Evolutionary conservation across 2,329 filamentous ascomycete genomes (phyloP).

Genomic region (Fusarium agapanthi): DNA sequence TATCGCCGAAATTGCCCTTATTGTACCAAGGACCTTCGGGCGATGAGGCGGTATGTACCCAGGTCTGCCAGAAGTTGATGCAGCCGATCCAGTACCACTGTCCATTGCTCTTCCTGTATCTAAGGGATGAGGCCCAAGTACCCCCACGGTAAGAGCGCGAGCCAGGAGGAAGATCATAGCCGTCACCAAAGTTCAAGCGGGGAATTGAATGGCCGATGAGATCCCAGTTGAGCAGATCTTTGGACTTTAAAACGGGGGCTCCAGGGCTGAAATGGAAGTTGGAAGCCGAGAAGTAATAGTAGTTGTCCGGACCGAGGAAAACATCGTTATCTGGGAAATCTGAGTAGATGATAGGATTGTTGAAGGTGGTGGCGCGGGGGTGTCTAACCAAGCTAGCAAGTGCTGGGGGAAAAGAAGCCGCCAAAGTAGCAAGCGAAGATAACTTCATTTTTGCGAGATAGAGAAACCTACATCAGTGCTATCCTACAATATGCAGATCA

Average conservation of each 20-base stretch:
- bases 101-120: conserved; percentile 58
- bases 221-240: conserved; percentile 64
- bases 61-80: conserved; percentile 59
- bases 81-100: conserved; percentile 68
- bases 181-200: conserved; percentile 54
- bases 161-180: conserved; percentile 54
- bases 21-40: conserved; percentile 55
- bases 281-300: conserved; percentile 64
- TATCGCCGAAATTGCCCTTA: conserved; percentile 45
- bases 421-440: not conserved
- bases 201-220: conserved; percentile 56
- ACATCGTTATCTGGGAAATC: conserved; percentile 66
- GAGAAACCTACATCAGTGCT: fast-evolving
- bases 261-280: conserved; percentile 66
- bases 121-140: conserved; percentile 64
- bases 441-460: not conserved
- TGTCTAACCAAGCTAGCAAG: not conserved
- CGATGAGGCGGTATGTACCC: conserved; percentile 59
- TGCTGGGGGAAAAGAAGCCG: not conserved
- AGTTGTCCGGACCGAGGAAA: conserved; percentile 58
- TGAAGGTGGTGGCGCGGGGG: conserved; percentile 6
- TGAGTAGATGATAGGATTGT: conserved; percentile 63
- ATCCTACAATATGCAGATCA: fast-evolving
- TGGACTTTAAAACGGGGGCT: conserved; percentile 63
- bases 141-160: conserved; percentile 60